These are phyloP conservation scores for Fragaria ananassa DNA, from an alignment of 306 rosid species.

Conservation along the genomic window DNA sequence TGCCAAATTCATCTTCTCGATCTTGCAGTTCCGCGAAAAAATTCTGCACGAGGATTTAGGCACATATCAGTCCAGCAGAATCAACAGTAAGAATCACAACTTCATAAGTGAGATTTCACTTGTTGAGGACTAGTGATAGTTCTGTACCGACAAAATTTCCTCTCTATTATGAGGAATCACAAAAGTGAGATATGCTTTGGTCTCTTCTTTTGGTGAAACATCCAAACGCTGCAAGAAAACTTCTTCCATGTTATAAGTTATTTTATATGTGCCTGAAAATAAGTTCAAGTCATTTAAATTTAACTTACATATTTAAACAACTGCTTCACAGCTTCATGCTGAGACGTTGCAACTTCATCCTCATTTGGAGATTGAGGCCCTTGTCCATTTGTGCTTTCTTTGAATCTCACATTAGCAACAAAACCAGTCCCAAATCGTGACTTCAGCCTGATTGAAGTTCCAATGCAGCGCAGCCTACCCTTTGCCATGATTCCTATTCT, in stretches of 20 bases:
- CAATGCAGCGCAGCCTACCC: slow-evolving; percentile 87
- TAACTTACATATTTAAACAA: slow-evolving; percentile 68
- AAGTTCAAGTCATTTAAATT: slow-evolving; percentile 14
- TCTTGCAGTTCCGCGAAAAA: slow-evolving; percentile 73
- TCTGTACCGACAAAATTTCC: slow-evolving; percentile 44
- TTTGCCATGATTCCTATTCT: slow-evolving; percentile 93
- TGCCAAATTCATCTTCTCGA: slow-evolving; percentile 61
- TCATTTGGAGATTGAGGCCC: slow-evolving; percentile 27
- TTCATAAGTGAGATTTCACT: background rate
- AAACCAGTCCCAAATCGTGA: slow-evolving; percentile 83
- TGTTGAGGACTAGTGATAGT: background rate
- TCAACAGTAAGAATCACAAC: background rate
- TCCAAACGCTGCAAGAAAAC: slow-evolving; percentile 59
- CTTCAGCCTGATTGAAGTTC: slow-evolving; percentile 80
- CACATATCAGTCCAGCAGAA: background rate
- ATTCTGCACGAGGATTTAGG: slow-evolving; percentile 30
- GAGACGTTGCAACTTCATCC: slow-evolving; percentile 31
- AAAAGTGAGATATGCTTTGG: slow-evolving; percentile 51
- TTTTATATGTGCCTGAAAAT: background rate
- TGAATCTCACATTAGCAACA: slow-evolving; percentile 58
- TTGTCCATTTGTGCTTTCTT: slow-evolving; percentile 32
- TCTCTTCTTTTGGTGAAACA: slow-evolving; percentile 76
- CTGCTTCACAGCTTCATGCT: slow-evolving; percentile 59
- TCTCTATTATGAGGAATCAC: slow-evolving; percentile 82
- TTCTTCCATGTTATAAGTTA: slow-evolving; percentile 32